Percentiles rank a stretch among this genome's conserved stretches.
phyloP scores from a whole-genome alignment of 2,329 filamentous ascomycete genomes.

The Chrysoporthe puriensis region DNA sequence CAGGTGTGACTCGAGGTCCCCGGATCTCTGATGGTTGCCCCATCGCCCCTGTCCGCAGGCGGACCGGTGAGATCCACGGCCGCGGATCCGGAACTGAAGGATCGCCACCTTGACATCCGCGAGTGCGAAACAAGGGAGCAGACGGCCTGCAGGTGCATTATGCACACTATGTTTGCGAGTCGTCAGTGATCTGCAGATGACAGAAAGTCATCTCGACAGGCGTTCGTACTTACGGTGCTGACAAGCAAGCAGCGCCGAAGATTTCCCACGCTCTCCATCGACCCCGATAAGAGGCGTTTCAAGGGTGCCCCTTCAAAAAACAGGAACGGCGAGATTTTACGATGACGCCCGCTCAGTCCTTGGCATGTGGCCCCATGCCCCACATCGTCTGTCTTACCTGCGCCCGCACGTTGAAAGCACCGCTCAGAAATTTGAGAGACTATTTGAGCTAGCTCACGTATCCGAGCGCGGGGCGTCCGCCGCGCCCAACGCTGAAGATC shows the following conservation, averaged over 20 bases:
- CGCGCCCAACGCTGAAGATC: background rate
- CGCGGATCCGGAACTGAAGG: slow-evolving; percentile 9
- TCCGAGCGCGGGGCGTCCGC: background rate
- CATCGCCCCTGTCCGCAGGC: background rate
- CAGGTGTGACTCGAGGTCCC: background rate
- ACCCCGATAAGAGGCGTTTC: background rate
- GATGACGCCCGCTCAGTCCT: slow-evolving; percentile 6
- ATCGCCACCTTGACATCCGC: background rate
- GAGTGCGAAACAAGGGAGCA: slow-evolving; percentile 2
- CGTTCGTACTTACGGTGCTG: background rate
- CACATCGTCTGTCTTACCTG: background rate
- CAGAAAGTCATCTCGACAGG: background rate
- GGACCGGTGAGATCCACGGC: background rate
- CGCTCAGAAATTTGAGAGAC: background rate
- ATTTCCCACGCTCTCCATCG: background rate
- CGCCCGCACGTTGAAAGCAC: background rate
- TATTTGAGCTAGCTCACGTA: background rate
- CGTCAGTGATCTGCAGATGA: background rate
- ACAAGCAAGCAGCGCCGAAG: background rate
- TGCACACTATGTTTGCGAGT: background rate
- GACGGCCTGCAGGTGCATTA: background rate
- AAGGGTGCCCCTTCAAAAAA: background rate
- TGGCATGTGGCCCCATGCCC: background rate
- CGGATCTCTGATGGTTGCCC: background rate
- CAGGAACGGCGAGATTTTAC: background rate